Conservation (phyloP, 768 basidiomycete genomes). For the Phanerochaete sordida region DNA sequence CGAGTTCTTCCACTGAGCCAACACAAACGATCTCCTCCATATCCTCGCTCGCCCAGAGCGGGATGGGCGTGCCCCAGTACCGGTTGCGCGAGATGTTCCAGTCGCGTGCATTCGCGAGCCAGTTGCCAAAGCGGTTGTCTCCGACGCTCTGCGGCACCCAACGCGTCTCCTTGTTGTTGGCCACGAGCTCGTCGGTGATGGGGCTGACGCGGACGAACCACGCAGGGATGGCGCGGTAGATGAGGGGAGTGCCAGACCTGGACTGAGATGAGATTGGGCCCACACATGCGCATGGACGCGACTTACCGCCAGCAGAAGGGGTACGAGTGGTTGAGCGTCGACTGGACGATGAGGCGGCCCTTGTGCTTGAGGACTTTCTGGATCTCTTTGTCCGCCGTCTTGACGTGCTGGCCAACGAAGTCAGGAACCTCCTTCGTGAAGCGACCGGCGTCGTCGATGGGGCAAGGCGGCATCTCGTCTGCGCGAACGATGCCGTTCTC, state of each 20-base stretch:
- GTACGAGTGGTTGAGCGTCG: conserved; percentile 85
- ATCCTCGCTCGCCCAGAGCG: conserved; percentile 94
- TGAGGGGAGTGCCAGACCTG: conserved; percentile 91
- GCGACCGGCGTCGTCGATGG: conserved; percentile 83
- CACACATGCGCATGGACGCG: not conserved
- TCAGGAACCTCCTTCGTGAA: conserved; percentile 91
- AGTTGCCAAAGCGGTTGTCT: conserved; percentile 92
- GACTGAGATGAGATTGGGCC: not conserved
- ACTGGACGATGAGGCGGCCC: conserved; percentile 84
- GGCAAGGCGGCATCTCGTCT: conserved; percentile 96
- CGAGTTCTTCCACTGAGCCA: conserved; percentile 85
- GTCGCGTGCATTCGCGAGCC: conserved; percentile 97
- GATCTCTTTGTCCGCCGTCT: conserved; percentile 94
- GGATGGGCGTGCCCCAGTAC: conserved; percentile 98
- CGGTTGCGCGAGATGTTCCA: conserved; percentile 99
- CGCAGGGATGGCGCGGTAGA: conserved; percentile 92
- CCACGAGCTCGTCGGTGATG: conserved; percentile 81
- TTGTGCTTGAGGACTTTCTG: conserved; percentile 86
- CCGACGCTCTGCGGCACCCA: conserved; percentile 95
- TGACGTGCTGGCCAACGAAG: conserved; percentile 84
- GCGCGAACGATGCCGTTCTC: conserved; percentile 76
- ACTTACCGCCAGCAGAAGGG: conserved; percentile 94
- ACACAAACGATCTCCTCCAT: conserved; percentile 87
- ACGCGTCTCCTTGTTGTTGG: conserved; percentile 85
- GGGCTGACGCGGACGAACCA: conserved; percentile 94